Conservation (phyloP, 352 stramenopile species). For the Phytophthora constricta region DNA sequence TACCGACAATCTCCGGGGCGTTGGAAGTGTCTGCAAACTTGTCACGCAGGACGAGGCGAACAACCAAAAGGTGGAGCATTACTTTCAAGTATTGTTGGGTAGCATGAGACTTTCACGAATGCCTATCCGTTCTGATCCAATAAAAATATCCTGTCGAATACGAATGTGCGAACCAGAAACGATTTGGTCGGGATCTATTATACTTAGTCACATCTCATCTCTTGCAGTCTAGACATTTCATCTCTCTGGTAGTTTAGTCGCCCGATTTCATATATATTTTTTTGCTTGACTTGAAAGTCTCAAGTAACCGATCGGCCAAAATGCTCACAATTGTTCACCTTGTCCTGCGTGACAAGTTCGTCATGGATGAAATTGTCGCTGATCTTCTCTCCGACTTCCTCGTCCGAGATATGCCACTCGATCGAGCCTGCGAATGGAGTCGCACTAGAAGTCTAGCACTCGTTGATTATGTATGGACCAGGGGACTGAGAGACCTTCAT, state of each 20-base stretch:
- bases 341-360: neutral
- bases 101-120: too few relatives aligned
- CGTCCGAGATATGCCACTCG: constrained; percentile 4
- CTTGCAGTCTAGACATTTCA: too few relatives aligned
- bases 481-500: constrained; percentile 9
- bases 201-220: too few relatives aligned
- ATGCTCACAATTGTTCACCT: neutral
- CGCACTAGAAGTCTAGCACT: neutral
- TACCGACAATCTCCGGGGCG: neutral
- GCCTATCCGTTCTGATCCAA: too few relatives aligned
- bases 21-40: neutral
- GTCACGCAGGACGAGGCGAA: neutral
- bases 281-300: neutral
- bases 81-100: too few relatives aligned
- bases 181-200: too few relatives aligned
- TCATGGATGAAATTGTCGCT: neutral
- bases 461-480: constrained; percentile 17
- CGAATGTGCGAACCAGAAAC: too few relatives aligned
- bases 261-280: too few relatives aligned
- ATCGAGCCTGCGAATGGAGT: neutral
- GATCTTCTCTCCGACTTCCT: constrained; percentile 2
- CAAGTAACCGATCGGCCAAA: neutral
- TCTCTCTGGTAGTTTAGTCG: too few relatives aligned
- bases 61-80: neutral
- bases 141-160: too few relatives aligned